Percentiles rank a stretch among this genome's conserved stretches.
Conservation (phyloP, 1,139 yeast species). For the Debaryomyces robertsiae region DNA sequence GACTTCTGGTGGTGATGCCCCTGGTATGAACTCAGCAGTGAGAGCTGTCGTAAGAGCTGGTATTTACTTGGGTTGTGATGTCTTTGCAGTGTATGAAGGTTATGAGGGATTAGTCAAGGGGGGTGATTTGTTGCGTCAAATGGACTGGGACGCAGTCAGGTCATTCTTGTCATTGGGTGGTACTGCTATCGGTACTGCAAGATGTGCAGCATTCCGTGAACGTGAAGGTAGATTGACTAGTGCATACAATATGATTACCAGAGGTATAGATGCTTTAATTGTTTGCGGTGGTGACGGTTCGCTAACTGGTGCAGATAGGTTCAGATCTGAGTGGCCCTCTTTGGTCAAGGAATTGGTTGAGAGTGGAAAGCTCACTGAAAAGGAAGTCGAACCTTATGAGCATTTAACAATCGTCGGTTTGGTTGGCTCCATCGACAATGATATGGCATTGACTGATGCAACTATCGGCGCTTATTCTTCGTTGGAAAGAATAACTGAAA, state of each 20-base stretch:
- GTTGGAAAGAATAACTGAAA: constrained; percentile 87
- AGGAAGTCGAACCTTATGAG: constrained; percentile 60
- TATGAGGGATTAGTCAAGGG: constrained; percentile 93
- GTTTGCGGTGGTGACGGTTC: constrained; percentile 99
- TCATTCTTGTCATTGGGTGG: constrained; percentile 93
- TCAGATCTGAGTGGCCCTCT: constrained; percentile 93
- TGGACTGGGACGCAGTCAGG: constrained; percentile 92
- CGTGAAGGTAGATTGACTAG: constrained; percentile 81
- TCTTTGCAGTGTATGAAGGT: constrained; percentile 94
- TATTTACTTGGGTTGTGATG: constrained; percentile 85
- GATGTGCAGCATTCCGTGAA: constrained; percentile 84
- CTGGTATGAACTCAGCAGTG: constrained; percentile 97
- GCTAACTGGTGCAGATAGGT: constrained; percentile 93
- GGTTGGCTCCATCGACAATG: constrained; percentile 97
- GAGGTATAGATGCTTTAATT: constrained; percentile 92
- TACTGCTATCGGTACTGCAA: constrained; percentile 93
- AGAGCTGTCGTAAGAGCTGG: constrained; percentile 94
- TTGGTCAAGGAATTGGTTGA: constrained; percentile 69
- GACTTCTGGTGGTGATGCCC: constrained; percentile 99
- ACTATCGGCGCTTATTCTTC: constrained; percentile 97
- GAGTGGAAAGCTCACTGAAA: constrained; percentile 54
- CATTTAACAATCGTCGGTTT: constrained; percentile 89
- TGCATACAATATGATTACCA: constrained; percentile 78
- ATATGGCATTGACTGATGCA: constrained; percentile 94
- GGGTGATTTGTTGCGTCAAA: constrained; percentile 70